Evolutionary conservation across 129 eudicot species (phyloP).

Genomic region (Kitagawia praeruptora): DNA sequence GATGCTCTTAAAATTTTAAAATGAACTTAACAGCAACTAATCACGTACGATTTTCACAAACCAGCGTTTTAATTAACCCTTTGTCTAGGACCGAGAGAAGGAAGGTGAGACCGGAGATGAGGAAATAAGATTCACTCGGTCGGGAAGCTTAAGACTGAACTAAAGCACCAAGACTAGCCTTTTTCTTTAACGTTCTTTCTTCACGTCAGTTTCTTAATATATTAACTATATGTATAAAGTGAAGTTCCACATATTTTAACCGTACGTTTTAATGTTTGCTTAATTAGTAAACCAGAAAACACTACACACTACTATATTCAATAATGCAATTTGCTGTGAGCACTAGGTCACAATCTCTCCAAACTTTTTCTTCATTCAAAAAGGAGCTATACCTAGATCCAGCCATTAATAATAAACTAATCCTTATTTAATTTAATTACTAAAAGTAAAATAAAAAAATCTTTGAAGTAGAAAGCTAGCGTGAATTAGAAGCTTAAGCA

Average conservation of each 20-base stretch:
- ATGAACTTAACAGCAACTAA: too few species aligned
- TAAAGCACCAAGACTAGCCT: slow-evolving; percentile 18
- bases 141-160: slow-evolving; percentile 28
- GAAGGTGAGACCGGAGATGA: not conserved
- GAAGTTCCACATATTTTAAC: not conserved
- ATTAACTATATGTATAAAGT: not conserved
- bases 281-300: slow-evolving; percentile 2
- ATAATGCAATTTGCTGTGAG: not conserved
- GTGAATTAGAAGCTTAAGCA: slow-evolving; percentile 47
- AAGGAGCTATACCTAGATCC: slow-evolving; percentile 5
- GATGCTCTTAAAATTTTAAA: too few species aligned
- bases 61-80: not conserved
- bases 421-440: slow-evolving; percentile 10
- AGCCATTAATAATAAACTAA: not conserved
- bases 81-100: not conserved
- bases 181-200: slow-evolving; percentile 14
- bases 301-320: not conserved
- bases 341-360: slow-evolving; percentile 12
- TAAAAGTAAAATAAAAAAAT: not conserved
- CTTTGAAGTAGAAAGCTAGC: not conserved
- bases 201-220: not conserved
- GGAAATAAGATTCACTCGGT: slow-evolving; percentile 23
- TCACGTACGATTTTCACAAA: too few species aligned
- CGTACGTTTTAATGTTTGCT: slow-evolving; percentile 11
- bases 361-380: slow-evolving; percentile 20